Evolutionary conservation across 768 basidiomycete genomes (phyloP).

Genomic region (Leccinum fibrillosum): DNA sequence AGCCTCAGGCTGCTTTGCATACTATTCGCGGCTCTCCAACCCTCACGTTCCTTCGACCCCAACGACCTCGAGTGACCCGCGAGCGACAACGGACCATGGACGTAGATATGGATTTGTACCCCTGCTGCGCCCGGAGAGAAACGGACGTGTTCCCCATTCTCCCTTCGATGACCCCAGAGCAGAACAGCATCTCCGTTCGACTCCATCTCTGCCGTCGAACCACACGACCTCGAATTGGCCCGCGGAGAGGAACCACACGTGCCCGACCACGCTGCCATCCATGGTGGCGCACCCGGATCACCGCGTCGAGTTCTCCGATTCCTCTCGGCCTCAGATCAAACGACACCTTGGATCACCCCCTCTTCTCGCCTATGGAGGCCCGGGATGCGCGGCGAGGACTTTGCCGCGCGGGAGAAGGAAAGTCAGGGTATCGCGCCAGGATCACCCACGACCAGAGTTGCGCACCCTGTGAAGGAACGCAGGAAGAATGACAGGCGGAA

Average conservation of each 20-base stretch:
- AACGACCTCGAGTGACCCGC: constrained; percentile 65
- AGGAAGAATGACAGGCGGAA: constrained; percentile 4
- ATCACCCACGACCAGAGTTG: constrained; percentile 18
- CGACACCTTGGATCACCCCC: constrained; percentile 47
- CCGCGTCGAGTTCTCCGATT: background rate
- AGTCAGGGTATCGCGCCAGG: constrained; percentile 53
- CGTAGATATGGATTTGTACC: constrained; percentile 85
- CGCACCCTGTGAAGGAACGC: constrained; percentile 11
- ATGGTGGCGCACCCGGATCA: background rate
- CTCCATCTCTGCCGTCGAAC: constrained; percentile 46
- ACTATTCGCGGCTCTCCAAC: constrained; percentile 58
- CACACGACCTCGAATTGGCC: constrained; percentile 43
- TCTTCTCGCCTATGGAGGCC: constrained; percentile 34
- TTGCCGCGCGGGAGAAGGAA: constrained; percentile 66
- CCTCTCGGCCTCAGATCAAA: constrained; percentile 36
- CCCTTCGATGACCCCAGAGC: constrained; percentile 31
- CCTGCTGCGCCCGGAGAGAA: constrained; percentile 67
- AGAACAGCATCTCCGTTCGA: constrained; percentile 36
- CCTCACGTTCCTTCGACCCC: constrained; percentile 59
- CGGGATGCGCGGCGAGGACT: constrained; percentile 49
- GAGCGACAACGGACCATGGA: constrained; percentile 88
- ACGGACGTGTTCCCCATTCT: constrained; percentile 42
- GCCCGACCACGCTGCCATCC: constrained; percentile 10
- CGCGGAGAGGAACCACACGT: constrained; percentile 27
- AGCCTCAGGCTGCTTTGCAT: constrained; percentile 31